Conservation (phyloP, 306 rosid genomes). For the Cucumis melo region DNA sequence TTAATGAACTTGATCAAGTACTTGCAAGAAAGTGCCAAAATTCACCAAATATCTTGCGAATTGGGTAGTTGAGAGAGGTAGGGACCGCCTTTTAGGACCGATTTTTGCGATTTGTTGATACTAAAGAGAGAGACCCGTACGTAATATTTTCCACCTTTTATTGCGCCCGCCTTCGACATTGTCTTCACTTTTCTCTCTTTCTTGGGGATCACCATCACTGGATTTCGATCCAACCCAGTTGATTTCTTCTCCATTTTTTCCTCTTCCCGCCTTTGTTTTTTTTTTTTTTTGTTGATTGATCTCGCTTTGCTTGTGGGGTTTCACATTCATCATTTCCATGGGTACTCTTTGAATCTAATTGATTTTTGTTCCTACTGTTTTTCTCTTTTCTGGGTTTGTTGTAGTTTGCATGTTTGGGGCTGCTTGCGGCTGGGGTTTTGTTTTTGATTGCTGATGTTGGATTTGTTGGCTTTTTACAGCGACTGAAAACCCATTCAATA, state of each 20-base stretch:
- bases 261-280: background rate
- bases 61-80: background rate
- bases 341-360: background rate
- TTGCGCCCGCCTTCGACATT: background rate
- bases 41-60: background rate
- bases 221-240: background rate
- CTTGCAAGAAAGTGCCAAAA: background rate
- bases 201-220: background rate
- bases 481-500: slow-evolving; percentile 44
- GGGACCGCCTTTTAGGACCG: background rate
- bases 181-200: background rate
- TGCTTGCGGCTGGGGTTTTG: background rate
- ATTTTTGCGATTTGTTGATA: background rate
- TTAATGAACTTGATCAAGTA: background rate
- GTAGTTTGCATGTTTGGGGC: background rate
- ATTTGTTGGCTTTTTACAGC: slow-evolving; percentile 25
- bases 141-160: background rate
- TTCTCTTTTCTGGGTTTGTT: background rate
- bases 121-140: background rate
- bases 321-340: background rate
- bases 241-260: background rate
- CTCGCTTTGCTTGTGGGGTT: background rate
- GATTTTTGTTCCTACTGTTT: background rate
- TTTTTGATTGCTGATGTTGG: background rate
- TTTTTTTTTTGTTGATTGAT: background rate